A percentile compares a stretch with the other conserved stretches of the same genome.
These are phyloP conservation scores for Beauveria medogensis DNA, from an alignment of 2,329 filamentous ascomycete genomes.

Conservation along the genomic window DNA sequence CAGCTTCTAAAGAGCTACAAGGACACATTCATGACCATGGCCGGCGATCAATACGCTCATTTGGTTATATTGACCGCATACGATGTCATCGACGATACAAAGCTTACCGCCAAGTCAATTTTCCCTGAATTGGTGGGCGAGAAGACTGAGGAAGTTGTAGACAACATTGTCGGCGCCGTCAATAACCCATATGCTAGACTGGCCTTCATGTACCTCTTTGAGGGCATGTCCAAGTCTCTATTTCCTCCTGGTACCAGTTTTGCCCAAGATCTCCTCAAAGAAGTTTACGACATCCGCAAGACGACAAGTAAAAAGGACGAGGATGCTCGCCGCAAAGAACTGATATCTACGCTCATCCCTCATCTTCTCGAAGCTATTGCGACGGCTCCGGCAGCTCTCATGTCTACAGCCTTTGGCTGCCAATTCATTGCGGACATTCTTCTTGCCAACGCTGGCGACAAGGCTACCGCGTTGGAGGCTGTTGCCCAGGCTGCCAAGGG, in stretches of 20 bases:
- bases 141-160: slow-evolving; percentile 50
- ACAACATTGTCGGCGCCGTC: slow-evolving; percentile 56
- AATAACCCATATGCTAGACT: slow-evolving; percentile 58
- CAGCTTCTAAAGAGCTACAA: slow-evolving; percentile 82
- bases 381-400: slow-evolving; percentile 57
- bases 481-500: slow-evolving; percentile 56
- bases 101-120: slow-evolving; percentile 75
- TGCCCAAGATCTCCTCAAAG: slow-evolving; percentile 63
- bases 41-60: slow-evolving; percentile 70
- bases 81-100: slow-evolving; percentile 91
- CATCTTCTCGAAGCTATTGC: slow-evolving; percentile 67
- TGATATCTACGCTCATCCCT: slow-evolving; percentile 66
- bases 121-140: slow-evolving; percentile 80
- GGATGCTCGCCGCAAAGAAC: slow-evolving; percentile 63
- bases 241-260: slow-evolving; percentile 55
- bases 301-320: slow-evolving; percentile 91
- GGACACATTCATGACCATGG: slow-evolving; percentile 79
- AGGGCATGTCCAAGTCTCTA: slow-evolving; percentile 52
- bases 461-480: slow-evolving; percentile 64
- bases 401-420: slow-evolving; percentile 71
- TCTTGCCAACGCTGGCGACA: slow-evolving; percentile 67
- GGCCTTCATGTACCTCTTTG: slow-evolving; percentile 75
- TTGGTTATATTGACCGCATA: slow-evolving; percentile 76
- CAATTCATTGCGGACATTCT: slow-evolving; percentile 81
- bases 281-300: slow-evolving; percentile 71